A percentile compares a stretch with the other conserved stretches of the same genome.
Conservation (phyloP, 768 basidiomycete species). For the Hydnomerulius pinastri region DNA sequence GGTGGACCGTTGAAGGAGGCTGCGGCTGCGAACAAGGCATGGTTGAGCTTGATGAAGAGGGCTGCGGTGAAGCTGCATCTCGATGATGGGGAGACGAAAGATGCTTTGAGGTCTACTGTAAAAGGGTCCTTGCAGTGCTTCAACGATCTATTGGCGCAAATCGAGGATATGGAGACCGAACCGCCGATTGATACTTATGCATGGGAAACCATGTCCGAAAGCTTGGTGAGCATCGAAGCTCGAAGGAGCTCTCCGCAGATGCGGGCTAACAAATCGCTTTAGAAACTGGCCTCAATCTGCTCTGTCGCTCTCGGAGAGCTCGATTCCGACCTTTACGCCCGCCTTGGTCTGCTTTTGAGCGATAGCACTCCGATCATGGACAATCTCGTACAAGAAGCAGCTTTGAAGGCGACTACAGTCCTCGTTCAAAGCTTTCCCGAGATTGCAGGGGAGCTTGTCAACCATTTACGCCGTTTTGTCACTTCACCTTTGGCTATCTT, state of each 20-base stretch:
- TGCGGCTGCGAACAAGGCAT: conserved; percentile 82
- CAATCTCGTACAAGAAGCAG: conserved; percentile 85
- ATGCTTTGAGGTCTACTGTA: conserved; percentile 49
- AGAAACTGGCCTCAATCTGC: conserved; percentile 89
- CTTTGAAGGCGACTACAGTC: conserved; percentile 81
- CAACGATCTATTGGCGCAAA: conserved; percentile 72
- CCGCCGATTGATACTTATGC: conserved; percentile 85
- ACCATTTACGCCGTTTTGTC: conserved; percentile 83
- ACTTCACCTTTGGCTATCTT: conserved; percentile 87
- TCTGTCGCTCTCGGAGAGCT: conserved; percentile 70
- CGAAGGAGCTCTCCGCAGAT: background rate
- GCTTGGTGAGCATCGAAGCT: conserved; percentile 57
- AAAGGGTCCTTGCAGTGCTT: conserved; percentile 74
- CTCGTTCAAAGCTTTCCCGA: conserved; percentile 87
- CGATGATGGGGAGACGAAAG: conserved; percentile 38
- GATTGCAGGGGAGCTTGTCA: conserved; percentile 71
- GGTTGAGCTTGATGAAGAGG: conserved; percentile 65
- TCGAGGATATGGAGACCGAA: conserved; percentile 80
- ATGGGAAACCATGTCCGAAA: conserved; percentile 92
- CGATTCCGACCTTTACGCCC: conserved; percentile 67
- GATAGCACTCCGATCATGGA: conserved; percentile 81
- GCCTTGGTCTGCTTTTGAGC: conserved; percentile 74
- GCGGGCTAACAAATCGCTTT: background rate
- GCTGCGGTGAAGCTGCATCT: conserved; percentile 41
- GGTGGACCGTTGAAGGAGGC: conserved; percentile 56